Evolutionary conservation across 257 asterid species (phyloP).

Genomic region (Plantago major): DNA sequence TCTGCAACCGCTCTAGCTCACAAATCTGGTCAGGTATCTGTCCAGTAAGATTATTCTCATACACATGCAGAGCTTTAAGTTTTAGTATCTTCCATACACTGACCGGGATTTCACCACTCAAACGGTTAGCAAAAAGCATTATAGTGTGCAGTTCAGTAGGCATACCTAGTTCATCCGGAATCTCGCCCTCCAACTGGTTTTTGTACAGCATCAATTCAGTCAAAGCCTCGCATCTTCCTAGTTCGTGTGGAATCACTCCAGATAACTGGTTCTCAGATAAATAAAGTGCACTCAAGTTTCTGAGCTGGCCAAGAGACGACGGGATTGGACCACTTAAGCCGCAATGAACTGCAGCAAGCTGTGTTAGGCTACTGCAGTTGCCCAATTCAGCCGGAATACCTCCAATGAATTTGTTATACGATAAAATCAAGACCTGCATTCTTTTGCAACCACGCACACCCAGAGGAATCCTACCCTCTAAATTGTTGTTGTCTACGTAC

Average conservation of each 20-base stretch:
- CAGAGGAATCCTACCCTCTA: slow-evolving; percentile 49
- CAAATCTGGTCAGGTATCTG: slow-evolving; percentile 62
- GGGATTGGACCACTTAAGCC: slow-evolving; percentile 66
- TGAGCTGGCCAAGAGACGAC: slow-evolving; percentile 57
- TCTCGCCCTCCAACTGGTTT: slow-evolving; percentile 52
- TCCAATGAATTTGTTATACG: slow-evolving; percentile 51
- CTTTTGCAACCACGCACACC: slow-evolving; percentile 40
- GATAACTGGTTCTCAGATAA: slow-evolving; percentile 54
- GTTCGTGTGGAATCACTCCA: slow-evolving; percentile 67
- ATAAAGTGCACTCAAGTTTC: slow-evolving; percentile 43
- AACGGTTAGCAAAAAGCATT: slow-evolving; percentile 45
- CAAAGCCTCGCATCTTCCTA: slow-evolving; percentile 65
- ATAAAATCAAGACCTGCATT: slow-evolving; percentile 35
- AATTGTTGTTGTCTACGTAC: slow-evolving; percentile 40
- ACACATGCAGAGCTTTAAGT: slow-evolving; percentile 48
- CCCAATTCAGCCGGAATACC: slow-evolving; percentile 56
- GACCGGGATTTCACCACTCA: slow-evolving; percentile 66
- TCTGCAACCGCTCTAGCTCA: slow-evolving; percentile 49
- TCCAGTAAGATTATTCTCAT: slow-evolving; percentile 65
- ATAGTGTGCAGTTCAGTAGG: slow-evolving; percentile 38
- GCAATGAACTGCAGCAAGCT: slow-evolving; percentile 43
- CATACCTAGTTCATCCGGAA: slow-evolving; percentile 66
- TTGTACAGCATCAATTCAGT: slow-evolving; percentile 37
- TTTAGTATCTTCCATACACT: slow-evolving; percentile 61
- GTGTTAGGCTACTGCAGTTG: slow-evolving; percentile 46